Conservation (phyloP, 169 alveolate species). For the Plasmodium billcollinsi region DNA sequence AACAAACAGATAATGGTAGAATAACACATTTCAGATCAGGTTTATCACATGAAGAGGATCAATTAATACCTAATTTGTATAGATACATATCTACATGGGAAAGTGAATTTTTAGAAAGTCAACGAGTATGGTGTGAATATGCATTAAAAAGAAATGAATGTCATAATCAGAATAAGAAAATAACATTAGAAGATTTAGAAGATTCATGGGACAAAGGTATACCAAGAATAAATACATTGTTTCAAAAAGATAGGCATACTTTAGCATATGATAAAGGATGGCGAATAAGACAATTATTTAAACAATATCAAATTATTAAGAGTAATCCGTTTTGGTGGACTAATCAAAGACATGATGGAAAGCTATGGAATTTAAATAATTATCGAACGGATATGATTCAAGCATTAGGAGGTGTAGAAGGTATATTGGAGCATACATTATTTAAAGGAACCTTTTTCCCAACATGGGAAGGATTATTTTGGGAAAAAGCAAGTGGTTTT, state of each 20-base stretch:
- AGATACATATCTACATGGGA: slow-evolving; percentile 99
- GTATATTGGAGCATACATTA: slow-evolving; percentile 99
- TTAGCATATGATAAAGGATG: slow-evolving; percentile 99
- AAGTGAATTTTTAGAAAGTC: slow-evolving; percentile 99
- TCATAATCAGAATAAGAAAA: slow-evolving; percentile 97
- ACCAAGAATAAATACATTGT: slow-evolving; percentile 99
- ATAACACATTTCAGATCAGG: slow-evolving; percentile 99
- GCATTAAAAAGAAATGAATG: slow-evolving; percentile 99
- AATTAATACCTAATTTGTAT: slow-evolving; percentile 99
- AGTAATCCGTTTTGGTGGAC: slow-evolving; percentile 99
- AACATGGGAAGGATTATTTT: slow-evolving; percentile 99
- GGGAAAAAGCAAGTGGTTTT: slow-evolving; percentile 99
- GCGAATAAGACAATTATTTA: slow-evolving; percentile 99
- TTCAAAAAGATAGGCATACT: slow-evolving; percentile 99
- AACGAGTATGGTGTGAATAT: slow-evolving; percentile 99
- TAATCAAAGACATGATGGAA: slow-evolving; percentile 99
- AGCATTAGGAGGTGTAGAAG: slow-evolving; percentile 99
- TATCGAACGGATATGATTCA: slow-evolving; percentile 99
- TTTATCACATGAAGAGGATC: slow-evolving; percentile 99
- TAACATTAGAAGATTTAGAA: slow-evolving; percentile 99
- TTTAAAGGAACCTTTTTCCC: slow-evolving; percentile 99
- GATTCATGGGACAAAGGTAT: slow-evolving; percentile 99
- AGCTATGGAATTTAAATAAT: slow-evolving; percentile 99
- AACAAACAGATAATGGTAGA: slow-evolving; percentile 97
- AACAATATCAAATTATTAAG: slow-evolving; percentile 96